phyloP scores from a whole-genome alignment of 163 green algal species.

The Scenedesmus sp. region DNA sequence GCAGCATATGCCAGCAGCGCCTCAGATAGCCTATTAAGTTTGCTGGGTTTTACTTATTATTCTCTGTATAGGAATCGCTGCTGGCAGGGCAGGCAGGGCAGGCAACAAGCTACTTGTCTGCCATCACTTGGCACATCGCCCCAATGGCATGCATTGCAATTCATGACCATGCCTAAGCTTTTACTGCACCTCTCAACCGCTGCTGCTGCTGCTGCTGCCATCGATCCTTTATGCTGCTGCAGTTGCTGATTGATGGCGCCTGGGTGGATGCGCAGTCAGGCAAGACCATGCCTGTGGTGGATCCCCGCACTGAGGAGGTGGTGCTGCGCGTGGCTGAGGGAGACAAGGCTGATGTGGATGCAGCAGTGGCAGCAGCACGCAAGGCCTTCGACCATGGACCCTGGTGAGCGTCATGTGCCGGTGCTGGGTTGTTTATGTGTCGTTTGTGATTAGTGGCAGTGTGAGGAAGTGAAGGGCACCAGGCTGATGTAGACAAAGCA shows the following conservation, averaged over 20 bases:
- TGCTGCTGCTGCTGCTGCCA: neutral
- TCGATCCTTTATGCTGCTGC: no score
- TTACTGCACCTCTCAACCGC: neutral
- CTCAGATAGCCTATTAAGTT: neutral
- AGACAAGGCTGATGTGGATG: no score
- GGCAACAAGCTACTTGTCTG: no score
- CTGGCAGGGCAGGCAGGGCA: neutral
- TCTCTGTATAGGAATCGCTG: neutral
- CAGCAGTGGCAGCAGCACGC: no score
- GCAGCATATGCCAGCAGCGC: neutral
- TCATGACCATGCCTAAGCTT: no score
- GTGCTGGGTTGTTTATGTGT: neutral
- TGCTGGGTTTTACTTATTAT: neutral
- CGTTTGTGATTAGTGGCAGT: neutral
- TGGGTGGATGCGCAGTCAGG: slow-evolving; percentile 54
- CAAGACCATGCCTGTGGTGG: slow-evolving; percentile 59
- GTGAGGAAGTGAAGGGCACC: no score
- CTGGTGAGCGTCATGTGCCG: no score
- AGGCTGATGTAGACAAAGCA: no score
- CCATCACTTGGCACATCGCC: neutral
- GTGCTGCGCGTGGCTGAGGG: no score
- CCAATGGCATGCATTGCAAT: neutral
- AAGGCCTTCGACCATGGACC: no score
- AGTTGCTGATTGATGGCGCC: slow-evolving; percentile 65
- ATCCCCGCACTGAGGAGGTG: slow-evolving; percentile 64